Base-by-base conservation (phyloP, 2,329 filamentous ascomycete genomes). In the Aureobasidium lini region DNA sequence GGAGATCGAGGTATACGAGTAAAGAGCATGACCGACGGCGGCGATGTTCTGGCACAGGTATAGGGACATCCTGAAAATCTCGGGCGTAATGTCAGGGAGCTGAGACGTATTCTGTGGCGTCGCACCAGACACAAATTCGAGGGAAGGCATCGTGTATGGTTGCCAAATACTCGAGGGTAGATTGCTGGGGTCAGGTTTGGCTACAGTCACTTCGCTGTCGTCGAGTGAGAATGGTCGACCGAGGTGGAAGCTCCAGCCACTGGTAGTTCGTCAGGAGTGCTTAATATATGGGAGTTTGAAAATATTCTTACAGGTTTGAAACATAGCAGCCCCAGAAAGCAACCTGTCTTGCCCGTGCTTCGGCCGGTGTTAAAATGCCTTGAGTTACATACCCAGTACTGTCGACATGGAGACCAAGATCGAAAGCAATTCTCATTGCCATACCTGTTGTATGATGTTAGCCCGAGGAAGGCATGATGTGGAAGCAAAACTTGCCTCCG, bases 401-500 rank as follows among this genome's bases (percentile, higher is more conserved):
- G 58, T 76, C 73, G 16, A 76, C 52, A 56, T 77, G 75, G 15
- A 77, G 60, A 7, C 73, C 76, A 40, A 78, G 70, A 57, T 78
- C 74, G 43, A 76, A 75, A n/a, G 73, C 71, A 40, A 77, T 69
- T 44, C 75, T 68, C 70, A 76, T 76, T 1, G 75, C 74, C 75
- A 77, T 77, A 16, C 73, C 73, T 73, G 44, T 15, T 10, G 8
- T 5, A 52, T 15, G 11, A n/a, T 6, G 18, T 44, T 28, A 44
- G 42, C 2, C 18, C 16, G 28, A 13, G 29, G 43, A 9, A 52
- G 18, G 46, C 31, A 13, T 40, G 10, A 8, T 42, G 23, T 2
- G 10, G 16, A 3, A 18, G n/a, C 15, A n/a, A 18, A 61, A 8
- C 68, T 54, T 66, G 74, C 76, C 75, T 44, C 75, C 76, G 58